phyloP scores from a whole-genome alignment of 768 basidiomycete genomes.

The Leccinum uliginosum region DNA sequence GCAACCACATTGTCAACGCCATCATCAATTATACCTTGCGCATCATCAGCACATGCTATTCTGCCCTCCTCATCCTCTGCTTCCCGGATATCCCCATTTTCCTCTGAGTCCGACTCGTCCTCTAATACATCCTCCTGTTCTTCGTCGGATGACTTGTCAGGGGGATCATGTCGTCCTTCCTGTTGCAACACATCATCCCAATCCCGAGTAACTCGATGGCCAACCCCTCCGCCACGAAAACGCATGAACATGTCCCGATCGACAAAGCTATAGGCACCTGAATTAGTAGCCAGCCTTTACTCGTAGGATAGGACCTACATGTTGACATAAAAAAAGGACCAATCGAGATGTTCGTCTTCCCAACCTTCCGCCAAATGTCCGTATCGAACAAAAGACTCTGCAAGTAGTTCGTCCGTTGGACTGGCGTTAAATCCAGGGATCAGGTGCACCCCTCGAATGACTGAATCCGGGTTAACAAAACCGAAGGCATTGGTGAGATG shows the following conservation, averaged over 20 bases:
- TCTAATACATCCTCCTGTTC: no score
- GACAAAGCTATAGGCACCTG: neutral
- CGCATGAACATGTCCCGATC: neutral
- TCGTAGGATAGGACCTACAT: neutral
- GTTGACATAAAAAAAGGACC: neutral
- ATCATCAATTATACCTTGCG: no score
- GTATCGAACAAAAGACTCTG: no score
- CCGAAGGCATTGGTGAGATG: no score
- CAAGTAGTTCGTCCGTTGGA: slow-evolving; percentile 5
- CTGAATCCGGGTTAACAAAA: slow-evolving; percentile 32
- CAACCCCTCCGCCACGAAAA: neutral
- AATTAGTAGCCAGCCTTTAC: neutral
- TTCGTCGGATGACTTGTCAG: neutral
- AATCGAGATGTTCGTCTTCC: neutral
- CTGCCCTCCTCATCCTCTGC: no score
- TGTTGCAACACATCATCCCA: neutral
- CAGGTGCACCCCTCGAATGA: slow-evolving; percentile 39
- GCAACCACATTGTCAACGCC: neutral
- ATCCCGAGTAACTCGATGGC: neutral
- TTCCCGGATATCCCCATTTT: no score
- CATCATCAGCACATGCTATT: neutral
- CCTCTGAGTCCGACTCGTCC: no score
- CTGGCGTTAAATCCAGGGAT: slow-evolving; percentile 36
- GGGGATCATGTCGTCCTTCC: neutral
- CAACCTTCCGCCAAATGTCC: neutral